These are phyloP conservation scores for Macrophomina tecta DNA, from an alignment of 2,329 filamentous ascomycete genomes.

Conservation along the genomic window DNA sequence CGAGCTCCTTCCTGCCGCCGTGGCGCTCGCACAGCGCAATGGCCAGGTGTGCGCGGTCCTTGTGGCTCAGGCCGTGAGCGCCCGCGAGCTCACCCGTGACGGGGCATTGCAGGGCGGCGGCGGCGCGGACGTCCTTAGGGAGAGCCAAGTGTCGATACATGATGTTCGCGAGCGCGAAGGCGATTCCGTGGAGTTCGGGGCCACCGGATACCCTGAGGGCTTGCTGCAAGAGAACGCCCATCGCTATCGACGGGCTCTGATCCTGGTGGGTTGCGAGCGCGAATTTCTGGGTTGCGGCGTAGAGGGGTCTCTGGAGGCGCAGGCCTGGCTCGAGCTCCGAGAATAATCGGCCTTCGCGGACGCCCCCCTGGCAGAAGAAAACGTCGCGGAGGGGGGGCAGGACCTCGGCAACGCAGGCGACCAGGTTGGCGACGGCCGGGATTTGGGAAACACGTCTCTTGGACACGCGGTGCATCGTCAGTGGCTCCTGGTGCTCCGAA, in stretches of 20 bases:
- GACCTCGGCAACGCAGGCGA: conserved; percentile 73
- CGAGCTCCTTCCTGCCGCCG: conserved; percentile 64
- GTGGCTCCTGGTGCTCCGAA: conserved; percentile 44
- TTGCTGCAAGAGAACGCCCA: not conserved
- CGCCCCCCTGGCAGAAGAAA: conserved; percentile 86
- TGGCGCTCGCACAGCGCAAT: conserved; percentile 76
- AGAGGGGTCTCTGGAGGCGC: conserved; percentile 70
- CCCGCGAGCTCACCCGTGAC: conserved; percentile 72
- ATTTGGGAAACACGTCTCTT: conserved; percentile 80
- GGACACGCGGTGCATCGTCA: conserved; percentile 67
- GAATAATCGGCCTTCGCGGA: conserved; percentile 82
- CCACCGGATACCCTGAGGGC: conserved; percentile 14
- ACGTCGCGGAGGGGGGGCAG: conserved; percentile 73
- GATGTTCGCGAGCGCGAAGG: conserved; percentile 63
- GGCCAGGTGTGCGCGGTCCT: conserved; percentile 72
- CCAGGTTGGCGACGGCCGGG: conserved; percentile 79
- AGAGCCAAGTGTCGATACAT: conserved; percentile 61
- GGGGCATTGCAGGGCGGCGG: conserved; percentile 74
- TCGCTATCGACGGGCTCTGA: not conserved
- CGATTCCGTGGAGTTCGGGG: conserved; percentile 32
- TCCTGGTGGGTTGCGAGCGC: conserved; percentile 47
- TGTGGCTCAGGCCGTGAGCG: conserved; percentile 75
- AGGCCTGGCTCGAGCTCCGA: conserved; percentile 67
- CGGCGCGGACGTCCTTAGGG: conserved; percentile 52
- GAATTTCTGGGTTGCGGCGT: conserved; percentile 59